A percentile compares a stretch with the other conserved stretches of the same genome.
Evolutionary conservation across 306 rosid genomes (phyloP).

Genomic region (Lotus japonicus): DNA sequence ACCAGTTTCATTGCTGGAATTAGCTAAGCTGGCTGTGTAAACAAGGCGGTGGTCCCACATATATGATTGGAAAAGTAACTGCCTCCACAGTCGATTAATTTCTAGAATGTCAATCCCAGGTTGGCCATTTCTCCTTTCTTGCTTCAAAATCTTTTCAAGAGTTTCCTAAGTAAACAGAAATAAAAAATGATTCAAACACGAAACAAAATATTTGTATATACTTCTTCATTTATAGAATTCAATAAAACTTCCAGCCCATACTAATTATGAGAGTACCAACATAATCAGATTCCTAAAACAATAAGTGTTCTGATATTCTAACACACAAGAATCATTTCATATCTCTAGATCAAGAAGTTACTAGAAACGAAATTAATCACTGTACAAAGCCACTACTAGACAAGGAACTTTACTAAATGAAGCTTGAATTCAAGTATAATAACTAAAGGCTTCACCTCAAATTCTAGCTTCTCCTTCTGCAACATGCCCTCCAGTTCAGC

Average conservation of each 20-base stretch:
- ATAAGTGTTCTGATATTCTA: background rate
- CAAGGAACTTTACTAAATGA: slow-evolving; percentile 5
- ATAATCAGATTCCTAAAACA: slow-evolving; percentile 1
- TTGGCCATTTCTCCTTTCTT: slow-evolving; percentile 49
- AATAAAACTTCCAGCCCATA: slow-evolving; percentile 8
- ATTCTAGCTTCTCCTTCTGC: slow-evolving; percentile 76
- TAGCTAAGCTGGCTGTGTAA: slow-evolving; percentile 36
- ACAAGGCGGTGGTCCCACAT: slow-evolving; percentile 83
- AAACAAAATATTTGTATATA: slow-evolving; percentile 12
- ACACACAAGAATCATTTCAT: background rate
- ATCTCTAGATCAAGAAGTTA: background rate
- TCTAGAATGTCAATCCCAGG: slow-evolving; percentile 77
- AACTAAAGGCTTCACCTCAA: slow-evolving; percentile 58
- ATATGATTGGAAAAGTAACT: slow-evolving; percentile 71
- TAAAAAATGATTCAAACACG: slow-evolving; percentile 16
- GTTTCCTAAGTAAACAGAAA: slow-evolving; percentile 46
- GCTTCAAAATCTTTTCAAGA: slow-evolving; percentile 47
- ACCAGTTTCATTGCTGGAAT: slow-evolving; percentile 23
- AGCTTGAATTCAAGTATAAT: slow-evolving; percentile 11
- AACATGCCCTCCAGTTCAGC: slow-evolving; percentile 67
- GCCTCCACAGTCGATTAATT: slow-evolving; percentile 75
- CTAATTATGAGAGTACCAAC: background rate
- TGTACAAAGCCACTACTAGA: slow-evolving; percentile 1
- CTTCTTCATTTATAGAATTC: background rate
- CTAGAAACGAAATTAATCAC: slow-evolving; percentile 1